Evolutionary conservation across 2,329 filamentous ascomycete species (phyloP).

Genomic region (Beauveria sp.): DNA sequence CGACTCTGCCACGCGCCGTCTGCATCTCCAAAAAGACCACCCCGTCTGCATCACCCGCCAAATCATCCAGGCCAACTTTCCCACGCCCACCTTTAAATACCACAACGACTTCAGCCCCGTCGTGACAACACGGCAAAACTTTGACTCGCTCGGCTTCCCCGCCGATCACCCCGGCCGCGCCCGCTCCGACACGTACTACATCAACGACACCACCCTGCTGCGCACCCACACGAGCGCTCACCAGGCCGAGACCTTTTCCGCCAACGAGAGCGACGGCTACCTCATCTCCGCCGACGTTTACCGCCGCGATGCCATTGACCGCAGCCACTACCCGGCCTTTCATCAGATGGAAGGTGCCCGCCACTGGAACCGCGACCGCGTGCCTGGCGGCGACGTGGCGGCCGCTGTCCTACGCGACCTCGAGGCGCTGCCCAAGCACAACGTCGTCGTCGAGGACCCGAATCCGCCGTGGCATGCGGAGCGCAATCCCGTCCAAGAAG

Average conservation of each 20-base stretch:
- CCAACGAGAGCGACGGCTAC: slow-evolving; percentile 68
- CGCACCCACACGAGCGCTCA: slow-evolving; percentile 94
- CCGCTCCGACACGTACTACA: slow-evolving; percentile 89
- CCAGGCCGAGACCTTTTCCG: slow-evolving; percentile 73
- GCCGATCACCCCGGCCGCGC: slow-evolving; percentile 79
- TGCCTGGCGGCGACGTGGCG: slow-evolving; percentile 50
- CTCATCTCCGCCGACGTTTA: slow-evolving; percentile 94
- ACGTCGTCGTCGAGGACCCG: slow-evolving; percentile 72
- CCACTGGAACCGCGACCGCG: slow-evolving; percentile 70
- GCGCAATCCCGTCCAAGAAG: slow-evolving; percentile 73
- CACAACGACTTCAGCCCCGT: slow-evolving; percentile 77
- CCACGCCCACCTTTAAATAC: slow-evolving; percentile 61
- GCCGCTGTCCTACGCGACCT: slow-evolving; percentile 64
- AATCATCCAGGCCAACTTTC: slow-evolving; percentile 87
- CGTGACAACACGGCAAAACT: slow-evolving; percentile 80
- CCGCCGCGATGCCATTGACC: slow-evolving; percentile 87
- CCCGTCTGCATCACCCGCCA: slow-evolving; percentile 84
- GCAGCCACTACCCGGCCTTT: slow-evolving; percentile 92
- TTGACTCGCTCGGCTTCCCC: slow-evolving; percentile 93
- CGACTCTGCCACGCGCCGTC: slow-evolving; percentile 61
- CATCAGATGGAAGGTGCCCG: slow-evolving; percentile 97
- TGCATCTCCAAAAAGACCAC: slow-evolving; percentile 90
- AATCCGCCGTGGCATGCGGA: slow-evolving; percentile 70
- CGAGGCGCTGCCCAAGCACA: slow-evolving; percentile 62
- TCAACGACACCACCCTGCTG: slow-evolving; percentile 76